These are phyloP conservation scores for Mortierella antarctica DNA, from an alignment of 192 early-diverging fungal species.

Conservation along the genomic window DNA sequence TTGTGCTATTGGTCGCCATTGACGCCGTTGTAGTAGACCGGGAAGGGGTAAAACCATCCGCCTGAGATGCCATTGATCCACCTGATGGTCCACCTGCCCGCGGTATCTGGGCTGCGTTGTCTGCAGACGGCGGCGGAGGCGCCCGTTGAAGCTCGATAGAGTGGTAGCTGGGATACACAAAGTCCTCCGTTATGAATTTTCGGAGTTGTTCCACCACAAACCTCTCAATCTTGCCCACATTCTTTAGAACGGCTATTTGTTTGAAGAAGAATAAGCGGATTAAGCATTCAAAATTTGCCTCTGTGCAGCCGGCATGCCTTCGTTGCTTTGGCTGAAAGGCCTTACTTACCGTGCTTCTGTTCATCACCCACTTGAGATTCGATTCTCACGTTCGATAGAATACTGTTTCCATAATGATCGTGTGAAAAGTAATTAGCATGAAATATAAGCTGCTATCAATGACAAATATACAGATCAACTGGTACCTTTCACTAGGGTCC, in stretches of 20 bases:
- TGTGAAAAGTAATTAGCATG: background rate
- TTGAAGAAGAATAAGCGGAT: constrained; percentile 2
- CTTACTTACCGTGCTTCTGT: constrained; percentile 67
- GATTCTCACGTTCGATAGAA: constrained; percentile 67
- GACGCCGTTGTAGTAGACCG: background rate
- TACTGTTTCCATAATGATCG: constrained; percentile 22
- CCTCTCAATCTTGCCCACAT: constrained; percentile 83
- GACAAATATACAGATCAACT: background rate
- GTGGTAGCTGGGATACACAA: constrained; percentile 83
- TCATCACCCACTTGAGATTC: constrained; percentile 75
- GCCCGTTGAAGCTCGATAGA: constrained; percentile 60
- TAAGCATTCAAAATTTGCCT: background rate
- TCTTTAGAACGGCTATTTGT: constrained; percentile 73
- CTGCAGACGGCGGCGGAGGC: background rate
- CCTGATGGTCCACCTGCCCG: background rate
- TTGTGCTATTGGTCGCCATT: background rate
- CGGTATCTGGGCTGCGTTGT: background rate
- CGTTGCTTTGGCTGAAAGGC: background rate
- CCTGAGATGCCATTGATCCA: background rate
- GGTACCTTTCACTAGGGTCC: constrained; percentile 59
- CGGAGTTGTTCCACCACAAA: constrained; percentile 86
- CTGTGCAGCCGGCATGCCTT: background rate
- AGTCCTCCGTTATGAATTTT: constrained; percentile 77
- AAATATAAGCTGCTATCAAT: background rate
- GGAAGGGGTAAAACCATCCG: background rate